These are phyloP conservation scores for Talaromyces stipitatus DNA, from an alignment of 495 filamentous ascomycete species.

Conservation along the genomic window DNA sequence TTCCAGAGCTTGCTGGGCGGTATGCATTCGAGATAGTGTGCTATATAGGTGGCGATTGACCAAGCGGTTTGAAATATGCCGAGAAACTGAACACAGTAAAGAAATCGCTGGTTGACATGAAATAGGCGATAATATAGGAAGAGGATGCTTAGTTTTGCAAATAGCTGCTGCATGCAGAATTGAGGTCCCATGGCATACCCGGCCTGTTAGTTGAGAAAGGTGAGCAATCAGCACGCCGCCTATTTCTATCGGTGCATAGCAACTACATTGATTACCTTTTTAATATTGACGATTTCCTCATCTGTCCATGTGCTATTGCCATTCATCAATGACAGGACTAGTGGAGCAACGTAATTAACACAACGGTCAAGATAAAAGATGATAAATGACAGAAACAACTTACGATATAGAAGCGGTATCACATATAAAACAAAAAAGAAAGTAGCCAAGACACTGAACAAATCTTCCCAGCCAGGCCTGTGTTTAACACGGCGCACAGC, in stretches of 20 bases:
- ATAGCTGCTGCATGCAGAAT: conserved; percentile 5
- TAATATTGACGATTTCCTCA: background rate
- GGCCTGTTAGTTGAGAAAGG: background rate
- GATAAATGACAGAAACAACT: background rate
- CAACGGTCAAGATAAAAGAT: background rate
- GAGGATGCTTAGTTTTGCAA: conserved; percentile 7
- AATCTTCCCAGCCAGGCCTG: conserved; percentile 4
- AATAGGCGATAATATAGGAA: conserved; percentile 5
- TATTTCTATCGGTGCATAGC: background rate
- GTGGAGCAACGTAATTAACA: background rate
- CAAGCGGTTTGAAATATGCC: background rate
- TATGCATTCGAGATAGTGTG: conserved; percentile 3
- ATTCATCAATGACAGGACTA: conserved; percentile 4
- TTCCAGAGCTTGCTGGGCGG: background rate
- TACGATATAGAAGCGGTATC: conserved; percentile 3
- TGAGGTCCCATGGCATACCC: conserved; percentile 4
- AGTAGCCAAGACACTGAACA: background rate
- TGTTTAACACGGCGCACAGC: background rate
- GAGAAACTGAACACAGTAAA: conserved; percentile 2
- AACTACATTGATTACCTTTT: background rate
- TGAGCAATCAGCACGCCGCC: background rate
- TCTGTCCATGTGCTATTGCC: background rate
- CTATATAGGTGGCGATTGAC: conserved; percentile 2
- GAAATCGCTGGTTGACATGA: background rate
- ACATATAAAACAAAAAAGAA: conserved; percentile 6